These are phyloP conservation scores for Suillus variegatus DNA, from an alignment of 768 basidiomycete genomes.

Conservation along the genomic window DNA sequence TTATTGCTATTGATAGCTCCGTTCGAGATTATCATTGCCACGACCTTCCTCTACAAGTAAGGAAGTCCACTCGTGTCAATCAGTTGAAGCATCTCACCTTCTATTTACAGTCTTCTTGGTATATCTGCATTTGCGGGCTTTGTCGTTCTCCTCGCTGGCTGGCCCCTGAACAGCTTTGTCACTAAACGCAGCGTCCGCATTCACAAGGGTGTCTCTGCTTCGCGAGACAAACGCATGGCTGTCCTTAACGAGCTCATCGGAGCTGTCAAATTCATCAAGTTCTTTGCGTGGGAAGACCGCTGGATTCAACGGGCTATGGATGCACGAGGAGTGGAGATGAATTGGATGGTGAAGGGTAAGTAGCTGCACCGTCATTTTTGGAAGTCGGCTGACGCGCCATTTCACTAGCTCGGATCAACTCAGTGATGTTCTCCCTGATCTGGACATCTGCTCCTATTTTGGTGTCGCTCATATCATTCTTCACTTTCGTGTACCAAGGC, in stretches of 20 bases:
- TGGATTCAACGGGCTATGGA: constrained; percentile 44
- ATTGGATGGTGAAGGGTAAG: constrained; percentile 7
- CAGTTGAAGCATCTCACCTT: neutral
- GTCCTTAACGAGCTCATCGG: constrained; percentile 47
- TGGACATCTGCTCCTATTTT: constrained; percentile 80
- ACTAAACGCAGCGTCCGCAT: constrained; percentile 40
- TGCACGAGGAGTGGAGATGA: constrained; percentile 61
- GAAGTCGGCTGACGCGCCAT: neutral
- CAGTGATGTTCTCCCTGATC: constrained; percentile 65
- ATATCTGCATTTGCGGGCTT: constrained; percentile 73
- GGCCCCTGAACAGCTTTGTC: constrained; percentile 42
- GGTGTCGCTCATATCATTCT: constrained; percentile 81
- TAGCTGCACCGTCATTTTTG: neutral
- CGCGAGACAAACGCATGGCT: constrained; percentile 45
- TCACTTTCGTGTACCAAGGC: constrained; percentile 68
- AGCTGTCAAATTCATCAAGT: constrained; percentile 44
- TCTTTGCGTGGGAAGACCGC: constrained; percentile 43
- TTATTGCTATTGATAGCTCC: constrained; percentile 46
- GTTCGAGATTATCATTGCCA: constrained; percentile 75
- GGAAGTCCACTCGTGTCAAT: constrained; percentile 1
- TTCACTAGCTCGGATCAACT: constrained; percentile 63
- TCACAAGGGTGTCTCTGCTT: constrained; percentile 31
- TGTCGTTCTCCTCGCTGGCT: constrained; percentile 52
- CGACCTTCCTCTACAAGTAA: constrained; percentile 76
- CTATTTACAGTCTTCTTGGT: constrained; percentile 53